Conservation (phyloP, 768 basidiomycete genomes). For the Artomyces pyxidatus region DNA sequence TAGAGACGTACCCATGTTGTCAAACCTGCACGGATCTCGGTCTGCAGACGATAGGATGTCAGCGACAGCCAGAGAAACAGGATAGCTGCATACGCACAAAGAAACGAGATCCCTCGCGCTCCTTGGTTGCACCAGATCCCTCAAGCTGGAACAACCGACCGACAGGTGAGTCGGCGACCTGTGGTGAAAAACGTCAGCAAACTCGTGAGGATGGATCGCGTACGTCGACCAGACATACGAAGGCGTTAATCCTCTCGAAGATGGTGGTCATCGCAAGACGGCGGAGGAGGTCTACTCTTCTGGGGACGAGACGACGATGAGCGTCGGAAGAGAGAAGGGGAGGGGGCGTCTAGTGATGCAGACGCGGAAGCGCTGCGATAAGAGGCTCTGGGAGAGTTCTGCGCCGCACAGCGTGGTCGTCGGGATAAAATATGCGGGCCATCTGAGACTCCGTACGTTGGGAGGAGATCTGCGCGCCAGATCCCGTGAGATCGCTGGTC, state of each 20-base stretch:
- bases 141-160: conserved; percentile 28
- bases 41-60: conserved; percentile 32
- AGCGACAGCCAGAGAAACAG: neutral
- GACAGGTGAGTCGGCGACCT: conserved; percentile 25
- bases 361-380: no score
- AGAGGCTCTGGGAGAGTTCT: no score
- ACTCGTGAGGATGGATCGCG: no score
- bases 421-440: no score
- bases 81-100: conserved; percentile 22
- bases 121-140: conserved; percentile 25
- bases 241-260: conserved; percentile 8
- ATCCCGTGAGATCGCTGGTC: no score
- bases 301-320: neutral
- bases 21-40: conserved; percentile 69
- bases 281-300: neutral
- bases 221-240: conserved; percentile 1
- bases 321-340: neutral
- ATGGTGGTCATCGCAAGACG: neutral
- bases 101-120: conserved; percentile 27
- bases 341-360: neutral
- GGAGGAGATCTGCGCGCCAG: no score
- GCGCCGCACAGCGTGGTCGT: no score
- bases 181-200: neutral
- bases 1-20: conserved; percentile 69
- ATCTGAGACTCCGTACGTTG: no score